Evolutionary conservation across 495 filamentous ascomycete genomes (phyloP), one percentile per base, ranked within the genome.

Genomic region (Aspergillus ostianus): DNA sequence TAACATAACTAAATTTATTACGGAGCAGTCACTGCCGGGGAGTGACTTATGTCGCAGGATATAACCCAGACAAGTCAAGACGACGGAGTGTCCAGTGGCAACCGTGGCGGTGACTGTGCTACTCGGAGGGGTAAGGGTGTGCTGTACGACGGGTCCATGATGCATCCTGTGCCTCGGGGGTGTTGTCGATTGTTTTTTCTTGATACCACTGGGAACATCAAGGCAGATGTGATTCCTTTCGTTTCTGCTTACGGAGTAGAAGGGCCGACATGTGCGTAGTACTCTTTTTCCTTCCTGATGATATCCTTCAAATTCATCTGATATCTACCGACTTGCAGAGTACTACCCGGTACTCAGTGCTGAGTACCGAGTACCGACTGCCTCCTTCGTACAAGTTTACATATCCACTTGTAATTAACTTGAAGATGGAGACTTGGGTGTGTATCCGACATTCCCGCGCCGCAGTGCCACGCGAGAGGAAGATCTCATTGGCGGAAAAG

Each of bases 1-100:
- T 62, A 62, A 58, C 60, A 62, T 62, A 62, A 58, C 60, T 49
- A 41, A 21, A 13, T 41, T 15, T 4, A 41, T 41, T 15, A 32
- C 30, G 30, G 30, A 32, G 23, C 23, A 26, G 23, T 26, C 23
- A 26, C 23, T 26, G 23, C 29, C 10, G n/a, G n/a, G n/a, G n/a
- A n/a, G n/a, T n/a, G n/a, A n/a, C n/a, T n/a, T n/a, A n/a, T n/a
- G n/a, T n/a, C n/a, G n/a, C n/a, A n/a, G n/a, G n/a, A n/a, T n/a
- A n/a, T n/a, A n/a, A n/a, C n/a, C n/a, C 29, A 10, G 29, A 32
- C 29, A 32, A 32, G 29, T 32, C 29, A 32, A 32, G 29, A 32
- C 10, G 13, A 41, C 13, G 36, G 30, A 32, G 6, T 12, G 7
- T 32, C 15, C 45, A 54, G 51, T 54, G 52, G 52, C 32, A 54